A percentile compares a stretch with the other conserved stretches of the same genome.
These are phyloP conservation scores for Pyronema omphalodes DNA, from an alignment of 495 filamentous ascomycete genomes.

Conservation along the genomic window DNA sequence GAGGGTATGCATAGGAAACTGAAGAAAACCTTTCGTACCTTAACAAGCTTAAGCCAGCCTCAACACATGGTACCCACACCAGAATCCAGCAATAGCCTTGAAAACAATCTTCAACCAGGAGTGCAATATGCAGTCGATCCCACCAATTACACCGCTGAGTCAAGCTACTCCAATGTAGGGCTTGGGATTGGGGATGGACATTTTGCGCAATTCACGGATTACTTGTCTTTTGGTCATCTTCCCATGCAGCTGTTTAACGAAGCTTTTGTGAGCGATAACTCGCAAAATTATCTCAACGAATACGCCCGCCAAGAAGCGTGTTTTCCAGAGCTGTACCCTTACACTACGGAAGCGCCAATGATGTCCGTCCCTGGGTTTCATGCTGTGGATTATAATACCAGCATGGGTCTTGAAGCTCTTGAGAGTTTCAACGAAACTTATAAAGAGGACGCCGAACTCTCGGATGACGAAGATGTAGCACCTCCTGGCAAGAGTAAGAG, in stretches of 20 bases:
- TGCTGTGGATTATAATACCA: background rate
- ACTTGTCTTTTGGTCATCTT: constrained; percentile 3
- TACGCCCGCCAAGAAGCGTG: constrained; percentile 17
- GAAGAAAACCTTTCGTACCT: constrained; percentile 4
- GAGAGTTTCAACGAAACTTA: background rate
- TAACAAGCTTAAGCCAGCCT: constrained; percentile 11
- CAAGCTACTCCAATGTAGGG: constrained; percentile 4
- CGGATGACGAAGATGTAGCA: constrained; percentile 7
- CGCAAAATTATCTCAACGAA: constrained; percentile 7
- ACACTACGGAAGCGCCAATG: background rate
- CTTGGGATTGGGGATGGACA: background rate
- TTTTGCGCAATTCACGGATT: constrained; percentile 1
- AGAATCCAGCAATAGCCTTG: constrained; percentile 15
- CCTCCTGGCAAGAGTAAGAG: background rate
- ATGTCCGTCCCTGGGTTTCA: background rate
- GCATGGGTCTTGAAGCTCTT: background rate
- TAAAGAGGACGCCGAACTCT: constrained; percentile 8
- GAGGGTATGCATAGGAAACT: constrained; percentile 22
- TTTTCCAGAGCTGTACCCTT: constrained; percentile 17
- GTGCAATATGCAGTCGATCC: constrained; percentile 15
- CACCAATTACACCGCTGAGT: constrained; percentile 14
- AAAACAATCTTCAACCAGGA: constrained; percentile 12
- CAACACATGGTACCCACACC: constrained; percentile 2
- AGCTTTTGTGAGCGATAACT: constrained; percentile 11
- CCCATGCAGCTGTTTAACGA: constrained; percentile 14